These are phyloP conservation scores for Zoysia matrella DNA, from an alignment of 202 grass and related monocot species.

Conservation along the genomic window DNA sequence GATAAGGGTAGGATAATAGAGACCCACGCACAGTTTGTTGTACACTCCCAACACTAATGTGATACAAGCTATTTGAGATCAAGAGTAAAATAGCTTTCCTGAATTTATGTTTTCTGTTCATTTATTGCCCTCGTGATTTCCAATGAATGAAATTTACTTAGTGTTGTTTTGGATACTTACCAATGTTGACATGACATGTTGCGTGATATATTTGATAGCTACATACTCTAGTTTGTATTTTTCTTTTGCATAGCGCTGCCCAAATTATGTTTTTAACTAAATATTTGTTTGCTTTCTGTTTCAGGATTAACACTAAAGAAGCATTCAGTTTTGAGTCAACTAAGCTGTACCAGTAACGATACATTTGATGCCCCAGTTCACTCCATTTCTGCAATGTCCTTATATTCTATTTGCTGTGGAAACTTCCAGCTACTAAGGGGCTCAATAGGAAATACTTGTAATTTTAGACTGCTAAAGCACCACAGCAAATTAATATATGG, in stretches of 20 bases:
- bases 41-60: conserved; percentile 29
- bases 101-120: conserved; percentile 39
- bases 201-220: not conserved
- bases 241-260: conserved; percentile 32
- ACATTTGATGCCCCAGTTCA: conserved; percentile 47
- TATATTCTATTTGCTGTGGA: conserved; percentile 67
- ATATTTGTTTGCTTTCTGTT: conserved; percentile 35
- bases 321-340: conserved; percentile 20
- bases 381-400: conserved; percentile 63
- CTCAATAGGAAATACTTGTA: conserved; percentile 51
- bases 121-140: conserved; percentile 8
- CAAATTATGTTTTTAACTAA: conserved; percentile 37
- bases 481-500: conserved; percentile 48
- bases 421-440: conserved; percentile 75
- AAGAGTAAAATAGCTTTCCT: conserved; percentile 24
- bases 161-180: conserved; percentile 38
- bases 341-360: conserved; percentile 30
- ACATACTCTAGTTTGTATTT: conserved; percentile 9
- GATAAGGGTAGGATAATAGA: conserved; percentile 31
- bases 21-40: conserved; percentile 16
- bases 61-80: conserved; percentile 16
- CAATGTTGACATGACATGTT: conserved; percentile 27
- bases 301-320: conserved; percentile 44
- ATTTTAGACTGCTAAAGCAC: conserved; percentile 51
- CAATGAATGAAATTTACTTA: not conserved